Evolutionary conservation across 2,329 filamentous ascomycete genomes (phyloP).

Genomic region (Cryphonectria radicalis): DNA sequence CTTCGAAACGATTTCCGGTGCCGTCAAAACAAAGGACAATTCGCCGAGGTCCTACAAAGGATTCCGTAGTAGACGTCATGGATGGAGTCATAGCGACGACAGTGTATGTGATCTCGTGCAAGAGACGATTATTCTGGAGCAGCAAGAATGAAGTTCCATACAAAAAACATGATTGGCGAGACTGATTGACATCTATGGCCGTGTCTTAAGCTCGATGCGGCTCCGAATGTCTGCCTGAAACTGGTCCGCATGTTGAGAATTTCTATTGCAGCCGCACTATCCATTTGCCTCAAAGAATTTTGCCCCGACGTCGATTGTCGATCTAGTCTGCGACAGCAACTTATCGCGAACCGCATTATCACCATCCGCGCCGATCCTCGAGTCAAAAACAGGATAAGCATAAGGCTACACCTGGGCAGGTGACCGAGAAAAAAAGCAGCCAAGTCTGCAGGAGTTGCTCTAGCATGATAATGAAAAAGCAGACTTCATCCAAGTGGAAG

Average conservation of each 20-base stretch:
- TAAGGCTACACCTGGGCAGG: too few species aligned
- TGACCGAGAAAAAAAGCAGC: too few species aligned
- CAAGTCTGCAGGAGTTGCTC: too few species aligned
- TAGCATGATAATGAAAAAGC: too few species aligned
- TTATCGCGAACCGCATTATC: not conserved
- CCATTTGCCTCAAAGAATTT: not conserved
- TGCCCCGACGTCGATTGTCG: not conserved
- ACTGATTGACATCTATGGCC: not conserved
- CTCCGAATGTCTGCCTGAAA: not conserved
- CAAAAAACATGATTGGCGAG: not conserved
- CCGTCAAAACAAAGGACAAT: slow-evolving; percentile 54
- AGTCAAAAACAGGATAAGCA: too few species aligned
- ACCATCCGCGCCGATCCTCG: not conserved
- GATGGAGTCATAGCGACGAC: not conserved
- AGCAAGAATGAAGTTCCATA: not conserved
- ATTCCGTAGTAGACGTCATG: not conserved
- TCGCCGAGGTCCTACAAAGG: not conserved
- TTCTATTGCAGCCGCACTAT: not conserved
- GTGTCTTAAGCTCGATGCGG: not conserved
- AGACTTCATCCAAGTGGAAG: not conserved
- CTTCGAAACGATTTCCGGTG: slow-evolving; percentile 51
- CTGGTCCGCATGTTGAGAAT: not conserved
- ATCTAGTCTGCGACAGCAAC: not conserved
- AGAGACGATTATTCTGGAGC: not conserved
- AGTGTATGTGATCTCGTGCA: not conserved